A percentile compares a stretch with the other conserved stretches of the same genome.
Evolutionary conservation across 2,329 filamentous ascomycete species (phyloP).

Genomic region (Daldinia sp.): DNA sequence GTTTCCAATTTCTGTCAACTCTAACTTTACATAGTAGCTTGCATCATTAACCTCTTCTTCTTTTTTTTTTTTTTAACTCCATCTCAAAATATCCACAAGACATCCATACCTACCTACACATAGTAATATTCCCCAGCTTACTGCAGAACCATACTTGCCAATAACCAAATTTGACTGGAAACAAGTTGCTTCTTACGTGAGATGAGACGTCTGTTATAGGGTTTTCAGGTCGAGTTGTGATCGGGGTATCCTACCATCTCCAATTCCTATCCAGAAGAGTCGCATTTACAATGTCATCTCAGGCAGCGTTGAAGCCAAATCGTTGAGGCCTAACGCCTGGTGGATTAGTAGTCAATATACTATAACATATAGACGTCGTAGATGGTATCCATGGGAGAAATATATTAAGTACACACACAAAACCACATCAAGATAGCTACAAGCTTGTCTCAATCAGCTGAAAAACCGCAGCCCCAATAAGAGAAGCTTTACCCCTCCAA

Average conservation of each 20-base stretch:
- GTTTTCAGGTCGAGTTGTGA: slow-evolving; percentile 9
- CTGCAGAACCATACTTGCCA: background rate
- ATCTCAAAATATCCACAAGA: background rate
- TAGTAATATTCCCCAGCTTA: background rate
- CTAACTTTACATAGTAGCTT: slow-evolving; percentile 10
- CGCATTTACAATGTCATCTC: slow-evolving; percentile 22
- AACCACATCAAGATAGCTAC: background rate
- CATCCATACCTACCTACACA: background rate
- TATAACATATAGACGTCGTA: background rate
- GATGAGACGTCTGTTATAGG: slow-evolving; percentile 9
- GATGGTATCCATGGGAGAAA: background rate
- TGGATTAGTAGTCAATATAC: slow-evolving; percentile 24
- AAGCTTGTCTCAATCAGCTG: background rate
- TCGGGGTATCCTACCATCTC: slow-evolving; percentile 27
- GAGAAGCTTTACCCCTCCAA: slow-evolving; percentile 7
- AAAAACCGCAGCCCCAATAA: slow-evolving; percentile 2
- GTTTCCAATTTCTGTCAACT: background rate
- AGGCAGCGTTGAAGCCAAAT: slow-evolving; percentile 18
- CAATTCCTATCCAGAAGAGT: slow-evolving; percentile 10
- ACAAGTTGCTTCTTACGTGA: slow-evolving; percentile 11
- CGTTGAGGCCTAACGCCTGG: slow-evolving; percentile 34
- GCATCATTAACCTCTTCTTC: background rate
- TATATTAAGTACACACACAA: background rate
- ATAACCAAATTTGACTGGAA: slow-evolving; percentile 13
- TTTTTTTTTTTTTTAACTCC: background rate